A percentile compares a stretch with the other conserved stretches of the same genome.
These are phyloP conservation scores for Eutrema heterophyllum DNA, from an alignment of 345 rosid species.

Conservation along the genomic window DNA sequence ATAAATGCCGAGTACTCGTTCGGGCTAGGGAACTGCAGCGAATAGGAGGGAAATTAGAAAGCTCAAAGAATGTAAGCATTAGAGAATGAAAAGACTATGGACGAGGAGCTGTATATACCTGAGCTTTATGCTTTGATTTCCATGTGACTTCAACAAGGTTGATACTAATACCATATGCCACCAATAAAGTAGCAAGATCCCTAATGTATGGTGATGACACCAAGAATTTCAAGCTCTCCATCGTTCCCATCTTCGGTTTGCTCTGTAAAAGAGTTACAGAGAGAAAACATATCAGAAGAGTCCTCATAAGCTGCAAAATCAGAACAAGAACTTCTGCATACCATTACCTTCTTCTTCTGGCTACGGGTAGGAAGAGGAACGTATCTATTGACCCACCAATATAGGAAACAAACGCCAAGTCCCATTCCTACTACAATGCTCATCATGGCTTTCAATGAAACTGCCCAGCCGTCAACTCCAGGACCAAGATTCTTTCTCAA, in stretches of 20 bases:
- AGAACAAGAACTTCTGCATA: neutral
- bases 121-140: conserved; percentile 99
- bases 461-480: conserved; percentile 98
- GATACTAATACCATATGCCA: conserved; percentile 97
- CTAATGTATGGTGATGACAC: conserved; percentile 83
- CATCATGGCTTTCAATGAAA: conserved; percentile 96
- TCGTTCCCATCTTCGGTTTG: conserved; percentile 90
- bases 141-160: conserved; percentile 97
- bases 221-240: conserved; percentile 97
- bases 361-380: conserved; percentile 87
- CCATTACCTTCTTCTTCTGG: conserved; percentile 88
- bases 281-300: conserved; percentile 6
- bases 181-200: conserved; percentile 94
- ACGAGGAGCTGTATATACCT: conserved; percentile 43
- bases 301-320: neutral
- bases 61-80: neutral
- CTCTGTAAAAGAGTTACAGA: conserved; percentile 40
- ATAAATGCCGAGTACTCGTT: conserved; percentile 95
- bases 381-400: conserved; percentile 91
- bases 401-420: conserved; percentile 62
- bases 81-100: neutral
- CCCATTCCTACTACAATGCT: conserved; percentile 90
- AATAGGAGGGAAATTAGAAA: conserved; percentile 1
- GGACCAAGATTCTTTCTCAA: conserved; percentile 85
- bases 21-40: conserved; percentile 85